Evolutionary conservation across 2,329 filamentous ascomycete genomes (phyloP), one percentile per base, ranked within the genome.

Genomic region (Pseudocercospora cruenta): DNA sequence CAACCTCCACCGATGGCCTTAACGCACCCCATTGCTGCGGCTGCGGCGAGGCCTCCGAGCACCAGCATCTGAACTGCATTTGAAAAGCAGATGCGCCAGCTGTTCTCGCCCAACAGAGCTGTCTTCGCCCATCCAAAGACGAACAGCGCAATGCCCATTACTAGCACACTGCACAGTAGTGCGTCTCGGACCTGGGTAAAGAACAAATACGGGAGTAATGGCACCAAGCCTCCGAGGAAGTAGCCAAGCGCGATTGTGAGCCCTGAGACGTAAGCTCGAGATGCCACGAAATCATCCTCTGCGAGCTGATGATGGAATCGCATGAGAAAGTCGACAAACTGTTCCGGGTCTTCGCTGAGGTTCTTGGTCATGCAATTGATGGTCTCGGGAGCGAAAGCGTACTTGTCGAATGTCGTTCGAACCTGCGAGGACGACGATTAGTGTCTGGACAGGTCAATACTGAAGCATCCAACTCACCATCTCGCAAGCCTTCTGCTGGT

Each of bases 161-260:
- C 83, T 4, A 75, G 82, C 26, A 90, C 82, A 24, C 87, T 89
- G 66, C 87, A 85, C 39, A 84, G 82, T 59, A 93, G 79, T 7
- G 84, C 85, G 16, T 86, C 81, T 26, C 80, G 73, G 4, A 81
- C 67, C 3, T 69, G 68, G 1, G 67, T 72, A 19, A 83, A 80
- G 62, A 90, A 81, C 69, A 92, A 88, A 78, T 92, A 92, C 0
- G 90, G 90, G 49, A 90, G 78, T 72, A 92, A 83, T 14, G 90
- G 90, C n/a, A 92, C 84, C 62, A 91, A 81, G 0, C 90, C 90
- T 21, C 90, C 90, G 22, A 91, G 77, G 60, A 92, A 88, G 76
- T 92, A 92, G 39, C 88, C 88, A 16, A 88, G 73, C 0, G 89
- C 87, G 72, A 92, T 90, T 8, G 88, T 91, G 26, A 88, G 69